Percentiles rank a stretch among this genome's conserved stretches.
phyloP scores from a whole-genome alignment of 306 rosid species.

The Potentilla sterilis region DNA sequence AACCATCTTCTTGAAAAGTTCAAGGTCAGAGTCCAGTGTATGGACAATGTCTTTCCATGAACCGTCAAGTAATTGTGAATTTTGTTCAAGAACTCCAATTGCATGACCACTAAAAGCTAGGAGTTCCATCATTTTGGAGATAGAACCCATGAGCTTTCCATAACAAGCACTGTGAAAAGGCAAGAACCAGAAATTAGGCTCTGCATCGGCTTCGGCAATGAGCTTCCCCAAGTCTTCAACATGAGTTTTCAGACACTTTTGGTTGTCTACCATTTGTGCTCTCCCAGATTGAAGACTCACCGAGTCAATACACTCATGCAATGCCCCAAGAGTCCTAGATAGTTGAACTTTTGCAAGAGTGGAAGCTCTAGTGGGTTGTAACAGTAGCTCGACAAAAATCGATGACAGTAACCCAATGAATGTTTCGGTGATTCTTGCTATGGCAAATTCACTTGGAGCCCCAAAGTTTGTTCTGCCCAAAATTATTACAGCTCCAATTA shows the following conservation, averaged over 20 bases:
- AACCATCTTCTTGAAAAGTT: conserved; percentile 40
- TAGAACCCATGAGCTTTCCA: conserved; percentile 43
- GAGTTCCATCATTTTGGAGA: conserved; percentile 43
- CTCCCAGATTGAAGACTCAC: conserved; percentile 24
- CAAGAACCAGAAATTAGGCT: conserved; percentile 69
- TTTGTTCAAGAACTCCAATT: conserved; percentile 36
- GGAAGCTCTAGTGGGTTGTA: conserved; percentile 60
- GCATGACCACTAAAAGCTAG: conserved; percentile 43
- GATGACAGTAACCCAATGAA: conserved; percentile 58
- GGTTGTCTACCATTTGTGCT: conserved; percentile 27
- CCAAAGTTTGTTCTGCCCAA: conserved; percentile 59
- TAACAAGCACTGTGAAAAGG: conserved; percentile 49
- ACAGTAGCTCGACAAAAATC: conserved; percentile 45
- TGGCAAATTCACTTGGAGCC: conserved; percentile 60
- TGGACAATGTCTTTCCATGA: conserved; percentile 29
- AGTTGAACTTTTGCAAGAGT: conserved; percentile 42
- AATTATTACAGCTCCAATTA: conserved; percentile 56
- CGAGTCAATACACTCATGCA: conserved; percentile 39
- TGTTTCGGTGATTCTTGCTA: conserved; percentile 56
- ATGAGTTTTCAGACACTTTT: conserved; percentile 28
- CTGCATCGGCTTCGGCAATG: conserved; percentile 55
- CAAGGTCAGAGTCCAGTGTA: conserved; percentile 40
- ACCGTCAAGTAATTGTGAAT: conserved; percentile 26
- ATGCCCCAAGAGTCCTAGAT: conserved; percentile 35
- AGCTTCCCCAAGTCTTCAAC: conserved; percentile 37